These are phyloP conservation scores for Allomyces macrogynus DNA, from an alignment of 192 early-diverging fungal genomes.

Conservation along the genomic window DNA sequence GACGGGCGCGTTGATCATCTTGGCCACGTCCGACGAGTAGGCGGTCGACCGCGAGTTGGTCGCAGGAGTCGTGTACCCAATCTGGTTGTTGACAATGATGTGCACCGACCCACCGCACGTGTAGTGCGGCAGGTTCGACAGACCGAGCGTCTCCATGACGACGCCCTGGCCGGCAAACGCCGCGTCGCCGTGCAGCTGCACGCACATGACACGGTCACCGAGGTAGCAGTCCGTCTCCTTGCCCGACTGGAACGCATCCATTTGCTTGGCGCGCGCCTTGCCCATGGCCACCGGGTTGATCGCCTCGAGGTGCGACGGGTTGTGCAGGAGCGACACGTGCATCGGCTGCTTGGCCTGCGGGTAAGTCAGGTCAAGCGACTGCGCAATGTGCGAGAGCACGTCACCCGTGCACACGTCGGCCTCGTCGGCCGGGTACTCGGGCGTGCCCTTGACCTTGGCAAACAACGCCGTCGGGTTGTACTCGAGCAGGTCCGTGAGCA, in stretches of 20 bases:
- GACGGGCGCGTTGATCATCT: slow-evolving; percentile 88
- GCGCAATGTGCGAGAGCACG: slow-evolving; percentile 77
- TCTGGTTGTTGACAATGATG: slow-evolving; percentile 95
- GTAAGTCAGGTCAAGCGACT: slow-evolving; percentile 56
- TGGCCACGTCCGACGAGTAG: slow-evolving; percentile 85
- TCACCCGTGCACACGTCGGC: slow-evolving; percentile 54
- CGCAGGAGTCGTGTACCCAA: slow-evolving; percentile 87
- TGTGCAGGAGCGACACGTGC: slow-evolving; percentile 78
- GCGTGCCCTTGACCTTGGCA: slow-evolving; percentile 82
- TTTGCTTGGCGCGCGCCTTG: slow-evolving; percentile 86
- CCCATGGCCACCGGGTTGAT: slow-evolving; percentile 92
- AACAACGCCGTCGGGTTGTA: slow-evolving; percentile 65
- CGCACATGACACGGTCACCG: slow-evolving; percentile 81
- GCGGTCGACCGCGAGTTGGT: slow-evolving; percentile 78
- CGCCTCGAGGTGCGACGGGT: slow-evolving; percentile 90
- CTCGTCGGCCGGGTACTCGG: slow-evolving; percentile 60
- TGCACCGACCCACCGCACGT: slow-evolving; percentile 88
- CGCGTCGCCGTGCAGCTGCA: slow-evolving; percentile 91
- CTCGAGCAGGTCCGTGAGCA: slow-evolving; percentile 71
- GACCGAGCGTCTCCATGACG: slow-evolving; percentile 83
- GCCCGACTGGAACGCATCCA: slow-evolving; percentile 45
- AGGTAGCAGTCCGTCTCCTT: slow-evolving; percentile 53
- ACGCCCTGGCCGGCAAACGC: slow-evolving; percentile 76
- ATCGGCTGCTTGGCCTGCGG: slow-evolving; percentile 32
- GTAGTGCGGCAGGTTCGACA: slow-evolving; percentile 91